These are phyloP conservation scores for Aspergillus aculeatinus DNA, from an alignment of 2,329 filamentous ascomycete genomes.

Conservation along the genomic window DNA sequence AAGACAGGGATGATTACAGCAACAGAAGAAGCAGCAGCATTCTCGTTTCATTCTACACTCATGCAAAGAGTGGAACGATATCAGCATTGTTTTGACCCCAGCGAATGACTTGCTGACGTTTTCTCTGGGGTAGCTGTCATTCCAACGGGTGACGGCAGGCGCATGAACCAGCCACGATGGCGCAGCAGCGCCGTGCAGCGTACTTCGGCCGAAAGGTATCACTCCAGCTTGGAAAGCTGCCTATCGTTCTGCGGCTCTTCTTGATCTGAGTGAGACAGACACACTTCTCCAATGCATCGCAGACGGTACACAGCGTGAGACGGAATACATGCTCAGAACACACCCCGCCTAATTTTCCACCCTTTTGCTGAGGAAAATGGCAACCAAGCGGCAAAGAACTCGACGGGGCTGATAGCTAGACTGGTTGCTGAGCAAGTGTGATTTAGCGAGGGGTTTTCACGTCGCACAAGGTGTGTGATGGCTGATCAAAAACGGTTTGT, in stretches of 20 bases:
- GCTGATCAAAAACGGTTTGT: background rate
- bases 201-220: background rate
- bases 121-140: background rate
- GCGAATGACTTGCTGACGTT: too few relatives aligned
- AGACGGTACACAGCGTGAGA: background rate
- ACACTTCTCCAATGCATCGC: background rate
- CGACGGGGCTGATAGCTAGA: too few relatives aligned
- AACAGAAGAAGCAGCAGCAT: too few relatives aligned
- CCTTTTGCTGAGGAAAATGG: background rate
- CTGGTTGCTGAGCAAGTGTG: background rate
- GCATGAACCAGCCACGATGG: background rate
- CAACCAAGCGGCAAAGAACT: background rate
- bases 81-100: too few relatives aligned
- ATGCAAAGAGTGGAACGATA: background rate
- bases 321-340: background rate
- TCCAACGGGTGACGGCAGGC: background rate
- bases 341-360: background rate
- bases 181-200: background rate
- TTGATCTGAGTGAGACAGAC: background rate
- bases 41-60: background rate
- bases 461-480: background rate
- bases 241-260: background rate
- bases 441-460: background rate
- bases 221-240: background rate
- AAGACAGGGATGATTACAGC: background rate